A percentile compares a stretch with the other conserved stretches of the same genome.
Conservation (phyloP, 2,329 filamentous ascomycete species). For the Colletotrichum karsti region DNA sequence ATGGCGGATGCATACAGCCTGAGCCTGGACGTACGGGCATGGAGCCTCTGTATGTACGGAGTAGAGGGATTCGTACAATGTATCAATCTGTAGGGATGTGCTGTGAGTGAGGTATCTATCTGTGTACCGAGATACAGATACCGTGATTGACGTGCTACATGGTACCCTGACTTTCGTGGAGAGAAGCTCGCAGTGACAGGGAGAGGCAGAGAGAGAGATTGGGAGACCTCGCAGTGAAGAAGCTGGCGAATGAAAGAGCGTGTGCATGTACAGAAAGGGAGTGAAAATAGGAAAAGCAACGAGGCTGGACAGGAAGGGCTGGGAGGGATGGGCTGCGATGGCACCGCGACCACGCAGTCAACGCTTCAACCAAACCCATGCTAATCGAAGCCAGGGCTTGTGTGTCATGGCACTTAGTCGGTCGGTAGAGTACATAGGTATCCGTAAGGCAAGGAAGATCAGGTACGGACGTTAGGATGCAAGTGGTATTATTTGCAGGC, state of each 20-base stretch:
- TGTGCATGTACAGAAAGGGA: not conserved
- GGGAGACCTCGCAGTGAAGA: not conserved
- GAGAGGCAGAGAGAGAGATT: not conserved
- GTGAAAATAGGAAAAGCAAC: slow-evolving; percentile 15
- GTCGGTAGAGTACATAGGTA: not conserved
- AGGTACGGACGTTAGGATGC: not conserved
- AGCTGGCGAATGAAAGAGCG: not conserved
- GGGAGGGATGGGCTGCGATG: slow-evolving; percentile 10
- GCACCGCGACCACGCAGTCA: slow-evolving; percentile 25
- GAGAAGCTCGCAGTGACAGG: not conserved
- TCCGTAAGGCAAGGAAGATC: slow-evolving; percentile 1
- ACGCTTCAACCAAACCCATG: slow-evolving; percentile 22
- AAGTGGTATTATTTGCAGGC: not conserved
- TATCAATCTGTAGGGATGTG: not conserved
- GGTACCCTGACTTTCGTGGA: slow-evolving; percentile 9
- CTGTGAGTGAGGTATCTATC: not conserved
- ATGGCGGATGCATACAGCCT: slow-evolving; percentile 28
- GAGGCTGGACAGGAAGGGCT: slow-evolving; percentile 22
- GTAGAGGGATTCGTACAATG: not conserved
- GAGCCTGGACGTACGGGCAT: not conserved
- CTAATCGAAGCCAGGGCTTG: slow-evolving; percentile 11
- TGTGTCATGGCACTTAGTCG: slow-evolving; percentile 1
- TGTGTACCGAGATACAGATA: slow-evolving; percentile 3
- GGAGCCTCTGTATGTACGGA: slow-evolving; percentile 11
- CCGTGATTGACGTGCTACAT: slow-evolving; percentile 17